Evolutionary conservation across 805 yeast genomes (phyloP).

Genomic region (Candida coleopterorum): DNA sequence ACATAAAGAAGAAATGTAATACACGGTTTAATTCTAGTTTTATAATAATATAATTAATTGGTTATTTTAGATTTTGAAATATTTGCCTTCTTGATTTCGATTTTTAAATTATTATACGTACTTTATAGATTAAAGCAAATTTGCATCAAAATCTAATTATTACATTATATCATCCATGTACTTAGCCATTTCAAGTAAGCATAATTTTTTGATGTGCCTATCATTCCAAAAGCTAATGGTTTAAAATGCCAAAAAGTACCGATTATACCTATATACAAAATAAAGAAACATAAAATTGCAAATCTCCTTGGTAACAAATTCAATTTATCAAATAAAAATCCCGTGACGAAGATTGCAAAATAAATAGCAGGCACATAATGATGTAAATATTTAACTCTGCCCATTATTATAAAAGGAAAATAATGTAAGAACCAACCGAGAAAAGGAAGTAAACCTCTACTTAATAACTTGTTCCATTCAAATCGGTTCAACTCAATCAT

Average conservation of each 20-base stretch:
- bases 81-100: too few relatives aligned
- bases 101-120: too few relatives aligned
- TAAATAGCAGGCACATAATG: constrained; percentile 43
- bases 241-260: constrained; percentile 57
- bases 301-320: constrained; percentile 13
- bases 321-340: constrained; percentile 48
- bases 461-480: constrained; percentile 24
- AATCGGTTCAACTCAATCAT: constrained; percentile 13
- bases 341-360: constrained; percentile 69
- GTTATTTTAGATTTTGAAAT: too few relatives aligned
- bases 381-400: constrained; percentile 40
- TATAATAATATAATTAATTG: too few relatives aligned
- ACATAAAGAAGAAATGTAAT: too few relatives aligned
- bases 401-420: constrained; percentile 38
- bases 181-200: constrained; percentile 27
- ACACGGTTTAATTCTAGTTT: too few relatives aligned
- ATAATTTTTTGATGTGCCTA: constrained; percentile 25
- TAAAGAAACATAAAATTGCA: constrained; percentile 32
- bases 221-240: constrained; percentile 81
- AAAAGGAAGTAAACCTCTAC: constrained; percentile 32
- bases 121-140: too few relatives aligned
- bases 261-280: constrained; percentile 46
- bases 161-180: constrained; percentile 15
- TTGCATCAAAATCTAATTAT: too few relatives aligned
- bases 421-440: constrained; percentile 39